These are phyloP conservation scores for Narthecium ossifragum DNA, from an alignment of 106 monocot species.

Conservation along the genomic window DNA sequence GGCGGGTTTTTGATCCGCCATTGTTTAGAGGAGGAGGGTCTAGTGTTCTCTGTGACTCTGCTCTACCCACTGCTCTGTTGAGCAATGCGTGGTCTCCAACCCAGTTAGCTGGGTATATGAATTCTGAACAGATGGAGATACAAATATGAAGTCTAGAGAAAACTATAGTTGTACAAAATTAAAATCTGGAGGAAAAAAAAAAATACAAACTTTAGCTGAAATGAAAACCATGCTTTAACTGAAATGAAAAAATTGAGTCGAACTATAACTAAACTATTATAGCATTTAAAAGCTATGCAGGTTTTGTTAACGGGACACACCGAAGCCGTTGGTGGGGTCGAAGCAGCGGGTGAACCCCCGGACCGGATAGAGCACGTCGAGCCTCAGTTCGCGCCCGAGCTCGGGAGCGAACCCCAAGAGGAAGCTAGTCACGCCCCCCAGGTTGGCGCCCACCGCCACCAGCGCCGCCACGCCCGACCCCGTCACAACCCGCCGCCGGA, in stretches of 20 bases:
- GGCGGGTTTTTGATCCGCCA: neutral
- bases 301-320: no score
- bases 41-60: conserved; percentile 56
- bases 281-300: no score
- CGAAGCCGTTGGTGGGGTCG: conserved; percentile 57
- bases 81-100: conserved; percentile 87
- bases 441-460: conserved; percentile 76
- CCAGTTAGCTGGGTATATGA: conserved; percentile 84
- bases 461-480: conserved; percentile 47
- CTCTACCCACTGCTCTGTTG: conserved; percentile 47
- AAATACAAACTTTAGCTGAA: no score
- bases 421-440: conserved; percentile 77
- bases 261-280: no score
- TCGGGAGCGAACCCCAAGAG: conserved; percentile 59
- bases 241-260: neutral
- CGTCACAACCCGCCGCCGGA: conserved; percentile 58
- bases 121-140: conserved; percentile 61
- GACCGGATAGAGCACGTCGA: conserved; percentile 83
- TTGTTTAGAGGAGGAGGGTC: conserved; percentile 48
- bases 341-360: conserved; percentile 75
- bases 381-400: conserved; percentile 44
- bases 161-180: no score
- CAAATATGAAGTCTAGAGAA: no score
- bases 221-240: no score
- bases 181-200: no score